phyloP scores from a whole-genome alignment of 169 alveolate species.

The Cryptosporidium xiaoi region DNA sequence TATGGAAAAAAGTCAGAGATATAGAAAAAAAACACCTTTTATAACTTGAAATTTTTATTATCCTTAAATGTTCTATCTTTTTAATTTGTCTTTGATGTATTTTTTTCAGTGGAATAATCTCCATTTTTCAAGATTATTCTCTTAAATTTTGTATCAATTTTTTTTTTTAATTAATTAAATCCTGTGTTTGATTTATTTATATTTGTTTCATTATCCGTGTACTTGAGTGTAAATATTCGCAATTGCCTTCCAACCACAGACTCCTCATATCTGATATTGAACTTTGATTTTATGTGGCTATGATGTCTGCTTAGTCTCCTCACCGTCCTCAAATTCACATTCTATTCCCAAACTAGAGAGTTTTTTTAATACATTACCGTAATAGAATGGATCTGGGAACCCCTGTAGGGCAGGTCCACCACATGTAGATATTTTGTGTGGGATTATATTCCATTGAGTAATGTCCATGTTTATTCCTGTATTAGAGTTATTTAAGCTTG shows the following conservation, averaged over 20 bases:
- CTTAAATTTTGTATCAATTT: constrained; percentile 2
- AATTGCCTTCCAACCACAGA: neutral
- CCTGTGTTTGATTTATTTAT: neutral
- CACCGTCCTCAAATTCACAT: constrained; percentile 21
- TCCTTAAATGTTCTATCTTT: neutral
- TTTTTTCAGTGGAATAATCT: neutral
- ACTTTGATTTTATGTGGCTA: neutral
- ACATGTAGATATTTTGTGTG: constrained; percentile 72
- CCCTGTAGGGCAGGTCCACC: constrained; percentile 74
- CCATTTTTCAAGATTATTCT: constrained; percentile 18
- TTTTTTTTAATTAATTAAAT: neutral
- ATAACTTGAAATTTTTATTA: constrained; percentile 6
- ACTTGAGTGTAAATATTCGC: neutral
- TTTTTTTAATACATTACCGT: constrained; percentile 2
- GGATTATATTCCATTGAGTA: constrained; percentile 58
- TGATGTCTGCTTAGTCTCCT: neutral
- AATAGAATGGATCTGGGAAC: constrained; percentile 61
- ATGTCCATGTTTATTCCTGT: constrained; percentile 38
- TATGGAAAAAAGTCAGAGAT: constrained; percentile 80
- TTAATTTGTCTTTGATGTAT: too few relatives aligned
- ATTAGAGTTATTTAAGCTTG: constrained; percentile 7
- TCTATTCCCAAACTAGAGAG: constrained; percentile 51
- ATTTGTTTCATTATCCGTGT: neutral
- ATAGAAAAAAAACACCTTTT: constrained; percentile 82
- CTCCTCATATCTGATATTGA: neutral